Evolutionary conservation across 192 early-diverging fungal species (phyloP), one percentile per base, ranked within the genome.

Genomic region (Geosiphon pyriformis): DNA sequence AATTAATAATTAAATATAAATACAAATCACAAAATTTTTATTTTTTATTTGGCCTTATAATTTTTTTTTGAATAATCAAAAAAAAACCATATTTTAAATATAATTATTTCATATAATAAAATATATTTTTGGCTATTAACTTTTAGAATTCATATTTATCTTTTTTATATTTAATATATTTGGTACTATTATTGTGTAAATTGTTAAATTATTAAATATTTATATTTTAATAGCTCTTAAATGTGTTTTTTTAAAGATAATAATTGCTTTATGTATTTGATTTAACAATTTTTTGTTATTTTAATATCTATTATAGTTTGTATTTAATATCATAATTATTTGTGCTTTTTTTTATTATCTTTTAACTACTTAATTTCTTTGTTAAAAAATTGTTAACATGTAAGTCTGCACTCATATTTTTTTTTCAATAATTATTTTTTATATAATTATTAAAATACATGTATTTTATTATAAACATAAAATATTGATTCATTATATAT

Each of bases 221-320:
- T 17, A n/a, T n/a, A n/a, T n/a, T n/a, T n/a, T n/a, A n/a, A n/a
- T n/a, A n/a, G n/a, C n/a, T n/a, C n/a, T n/a, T n/a, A 29, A 17
- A 55, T 55, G 53, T 55, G 53, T 55, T 4, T 29, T 6, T 55
- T 55, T 29, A 27, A 55, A 55, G 10, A 55, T 55, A 27, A 3
- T 4, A 4, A 55, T 55, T 55, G 53, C 53, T 27, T 17, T 2
- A 4, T 17, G 3, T 27, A 55, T 1, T 17, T 55, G 53, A 10
- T 2, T 27, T n/a, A 55, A 3, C 17, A 55, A 55, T 17, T 27
- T 27, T 55, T 27, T 27, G 10, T 29, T 29, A 55, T 55, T 55
- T 29, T 29, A 55, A 17, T 55, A 55, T 11, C 53, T 17, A 55
- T 55, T 29, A 2, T 17, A 4, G 31, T 55, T 55, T 55, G 53